These are phyloP conservation scores for Shiraia bambusicola DNA, from an alignment of 2,329 filamentous ascomycete genomes.

Conservation along the genomic window DNA sequence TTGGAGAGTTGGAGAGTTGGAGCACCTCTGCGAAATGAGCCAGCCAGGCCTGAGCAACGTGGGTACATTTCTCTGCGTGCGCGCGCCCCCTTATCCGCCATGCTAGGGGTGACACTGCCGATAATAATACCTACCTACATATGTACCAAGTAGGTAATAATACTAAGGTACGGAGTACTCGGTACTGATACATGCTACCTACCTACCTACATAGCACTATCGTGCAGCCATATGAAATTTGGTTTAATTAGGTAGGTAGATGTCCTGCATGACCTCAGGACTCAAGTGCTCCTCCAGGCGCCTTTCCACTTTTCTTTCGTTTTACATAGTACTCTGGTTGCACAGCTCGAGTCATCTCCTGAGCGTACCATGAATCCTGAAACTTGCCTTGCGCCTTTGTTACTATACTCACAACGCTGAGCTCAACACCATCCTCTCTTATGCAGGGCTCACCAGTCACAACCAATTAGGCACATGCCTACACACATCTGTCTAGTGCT, in stretches of 20 bases:
- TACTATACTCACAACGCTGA: constrained; percentile 19
- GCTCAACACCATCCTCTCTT: constrained; percentile 10
- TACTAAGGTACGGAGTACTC: too few species aligned
- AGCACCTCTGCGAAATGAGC: constrained; percentile 22
- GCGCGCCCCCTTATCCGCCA: constrained; percentile 20
- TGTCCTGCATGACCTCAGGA: constrained; percentile 38
- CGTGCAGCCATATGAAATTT: constrained; percentile 39
- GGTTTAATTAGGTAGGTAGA: constrained; percentile 38
- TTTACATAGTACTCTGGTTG: constrained; percentile 23
- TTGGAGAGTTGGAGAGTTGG: too few species aligned
- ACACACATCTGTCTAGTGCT: constrained; percentile 23
- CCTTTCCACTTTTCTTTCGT: constrained; percentile 28
- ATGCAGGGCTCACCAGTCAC: constrained; percentile 27
- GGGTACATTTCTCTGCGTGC: constrained; percentile 30
- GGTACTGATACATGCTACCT: too few species aligned
- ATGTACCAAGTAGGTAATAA: too few species aligned
- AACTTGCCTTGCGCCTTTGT: constrained; percentile 10
- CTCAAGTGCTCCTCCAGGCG: constrained; percentile 25
- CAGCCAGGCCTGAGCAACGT: constrained; percentile 20
- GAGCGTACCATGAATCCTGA: too few species aligned
- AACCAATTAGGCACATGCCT: constrained; percentile 18
- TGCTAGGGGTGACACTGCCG: constrained; percentile 27
- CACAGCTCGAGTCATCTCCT: constrained; percentile 17
- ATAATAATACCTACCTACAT: too few species aligned
- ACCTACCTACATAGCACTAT: too few species aligned